Conservation (phyloP, 1,284 basidiomycete genomes). For the Heimioporus punctisporus region DNA sequence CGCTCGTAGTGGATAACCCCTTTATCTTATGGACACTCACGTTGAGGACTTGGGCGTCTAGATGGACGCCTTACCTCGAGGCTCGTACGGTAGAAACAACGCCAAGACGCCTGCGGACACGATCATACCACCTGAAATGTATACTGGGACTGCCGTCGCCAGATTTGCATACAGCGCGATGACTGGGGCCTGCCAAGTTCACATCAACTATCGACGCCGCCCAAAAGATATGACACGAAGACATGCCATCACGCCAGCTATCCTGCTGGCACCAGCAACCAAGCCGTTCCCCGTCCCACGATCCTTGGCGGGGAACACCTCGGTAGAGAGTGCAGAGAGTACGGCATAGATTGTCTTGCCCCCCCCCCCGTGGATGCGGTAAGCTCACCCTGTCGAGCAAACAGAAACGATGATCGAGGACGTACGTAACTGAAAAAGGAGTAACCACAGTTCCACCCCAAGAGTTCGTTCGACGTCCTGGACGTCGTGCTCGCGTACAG, state of each 20-base stretch:
- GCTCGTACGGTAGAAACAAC: constrained; percentile 75
- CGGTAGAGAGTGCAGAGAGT: constrained; percentile 60
- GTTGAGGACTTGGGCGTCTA: no score
- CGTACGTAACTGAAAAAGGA: constrained; percentile 57
- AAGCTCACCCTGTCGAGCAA: background rate
- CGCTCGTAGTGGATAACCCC: no score
- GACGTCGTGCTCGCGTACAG: constrained; percentile 70
- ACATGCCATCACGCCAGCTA: constrained; percentile 64
- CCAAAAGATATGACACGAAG: background rate
- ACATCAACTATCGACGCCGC: no score
- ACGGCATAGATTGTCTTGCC: constrained; percentile 51
- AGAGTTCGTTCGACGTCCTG: constrained; percentile 57
- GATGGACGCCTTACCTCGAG: constrained; percentile 67
- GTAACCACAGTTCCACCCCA: constrained; percentile 81
- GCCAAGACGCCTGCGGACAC: constrained; percentile 67
- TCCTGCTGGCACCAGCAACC: constrained; percentile 55
- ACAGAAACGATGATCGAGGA: constrained; percentile 1
- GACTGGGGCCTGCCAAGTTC: constrained; percentile 62
- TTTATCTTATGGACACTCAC: no score
- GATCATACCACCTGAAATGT: constrained; percentile 76
- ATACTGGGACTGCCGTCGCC: constrained; percentile 71
- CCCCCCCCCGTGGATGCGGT: no score
- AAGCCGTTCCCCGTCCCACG: constrained; percentile 75
- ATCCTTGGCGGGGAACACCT: constrained; percentile 72
- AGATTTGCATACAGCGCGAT: constrained; percentile 74